These are phyloP conservation scores for Ammopiptanthus mongolicus DNA, from an alignment of 306 rosid genomes.

Conservation along the genomic window DNA sequence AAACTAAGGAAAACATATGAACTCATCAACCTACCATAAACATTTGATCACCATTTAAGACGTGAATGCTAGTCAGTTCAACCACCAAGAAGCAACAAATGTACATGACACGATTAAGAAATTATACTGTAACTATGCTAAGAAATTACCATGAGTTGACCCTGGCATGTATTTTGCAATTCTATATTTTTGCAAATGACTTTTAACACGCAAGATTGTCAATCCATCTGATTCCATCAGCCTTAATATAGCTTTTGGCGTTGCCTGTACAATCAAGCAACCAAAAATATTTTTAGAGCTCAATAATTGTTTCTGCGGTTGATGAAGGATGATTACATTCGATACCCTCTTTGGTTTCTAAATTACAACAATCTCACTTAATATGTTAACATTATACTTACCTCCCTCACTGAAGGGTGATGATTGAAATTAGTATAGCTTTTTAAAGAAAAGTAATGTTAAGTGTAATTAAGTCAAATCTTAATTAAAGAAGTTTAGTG, in stretches of 20 bases:
- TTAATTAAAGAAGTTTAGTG: no score
- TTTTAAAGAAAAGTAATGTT: no score
- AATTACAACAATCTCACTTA: no score
- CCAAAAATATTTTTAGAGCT: neutral
- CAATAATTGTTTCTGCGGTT: neutral
- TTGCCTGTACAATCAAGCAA: conserved; percentile 55
- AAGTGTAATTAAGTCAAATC: no score
- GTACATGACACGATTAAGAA: no score
- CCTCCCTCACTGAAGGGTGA: no score
- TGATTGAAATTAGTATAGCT: no score
- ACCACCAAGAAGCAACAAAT: neutral
- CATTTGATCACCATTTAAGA: conserved; percentile 6
- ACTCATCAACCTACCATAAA: neutral
- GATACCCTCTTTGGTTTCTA: no score
- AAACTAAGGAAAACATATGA: no score
- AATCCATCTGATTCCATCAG: conserved; percentile 77
- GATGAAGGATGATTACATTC: no score
- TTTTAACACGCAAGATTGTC: conserved; percentile 89
- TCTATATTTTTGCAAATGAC: conserved; percentile 95
- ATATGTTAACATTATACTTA: no score
- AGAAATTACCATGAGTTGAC: conserved; percentile 46
- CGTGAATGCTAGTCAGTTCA: neutral
- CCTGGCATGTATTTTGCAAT: conserved; percentile 79
- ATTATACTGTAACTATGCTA: neutral
- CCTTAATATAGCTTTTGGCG: conserved; percentile 77